Percentiles rank a stretch among this genome's conserved stretches.
Evolutionary conservation across 805 yeast genomes (phyloP).

Genomic region (Candida piceae): DNA sequence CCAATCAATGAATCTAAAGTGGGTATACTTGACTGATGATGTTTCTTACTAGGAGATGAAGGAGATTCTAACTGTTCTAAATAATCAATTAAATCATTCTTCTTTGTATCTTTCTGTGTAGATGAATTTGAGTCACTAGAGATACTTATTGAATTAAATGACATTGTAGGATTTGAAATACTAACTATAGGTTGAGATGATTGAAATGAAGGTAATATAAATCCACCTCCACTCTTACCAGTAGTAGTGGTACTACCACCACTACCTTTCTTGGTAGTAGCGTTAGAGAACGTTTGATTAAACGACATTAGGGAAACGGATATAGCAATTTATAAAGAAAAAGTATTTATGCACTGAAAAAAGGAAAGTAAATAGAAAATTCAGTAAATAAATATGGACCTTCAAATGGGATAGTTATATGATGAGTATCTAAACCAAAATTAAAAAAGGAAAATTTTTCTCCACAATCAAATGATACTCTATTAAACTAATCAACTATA

Average conservation of each 20-base stretch:
- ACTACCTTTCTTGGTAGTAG: background rate
- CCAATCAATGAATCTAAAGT: conserved; percentile 12
- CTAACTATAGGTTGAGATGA: conserved; percentile 20
- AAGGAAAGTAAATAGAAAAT: no score
- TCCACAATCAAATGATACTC: no score
- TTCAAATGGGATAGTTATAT: no score
- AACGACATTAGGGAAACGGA: conserved; percentile 4
- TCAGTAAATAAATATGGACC: no score
- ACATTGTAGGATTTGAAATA: conserved; percentile 12
- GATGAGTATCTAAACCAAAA: no score
- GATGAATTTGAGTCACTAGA: conserved; percentile 6
- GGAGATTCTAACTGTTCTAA: conserved; percentile 18
- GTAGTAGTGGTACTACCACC: background rate
- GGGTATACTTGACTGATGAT: conserved; percentile 7
- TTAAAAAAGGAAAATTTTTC: no score
- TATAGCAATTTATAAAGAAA: no score
- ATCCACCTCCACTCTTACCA: conserved; percentile 7
- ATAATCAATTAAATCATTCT: conserved; percentile 12
- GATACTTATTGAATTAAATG: no score
- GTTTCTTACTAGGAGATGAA: no score
- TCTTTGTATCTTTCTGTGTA: conserved; percentile 7
- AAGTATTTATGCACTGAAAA: no score
- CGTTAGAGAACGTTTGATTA: conserved; percentile 1
- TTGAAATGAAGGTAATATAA: conserved; percentile 19
- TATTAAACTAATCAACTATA: no score